These are phyloP conservation scores for Auxenochlorella pyrenoidosa DNA, from an alignment of 139 green algal species.

Conservation along the genomic window DNA sequence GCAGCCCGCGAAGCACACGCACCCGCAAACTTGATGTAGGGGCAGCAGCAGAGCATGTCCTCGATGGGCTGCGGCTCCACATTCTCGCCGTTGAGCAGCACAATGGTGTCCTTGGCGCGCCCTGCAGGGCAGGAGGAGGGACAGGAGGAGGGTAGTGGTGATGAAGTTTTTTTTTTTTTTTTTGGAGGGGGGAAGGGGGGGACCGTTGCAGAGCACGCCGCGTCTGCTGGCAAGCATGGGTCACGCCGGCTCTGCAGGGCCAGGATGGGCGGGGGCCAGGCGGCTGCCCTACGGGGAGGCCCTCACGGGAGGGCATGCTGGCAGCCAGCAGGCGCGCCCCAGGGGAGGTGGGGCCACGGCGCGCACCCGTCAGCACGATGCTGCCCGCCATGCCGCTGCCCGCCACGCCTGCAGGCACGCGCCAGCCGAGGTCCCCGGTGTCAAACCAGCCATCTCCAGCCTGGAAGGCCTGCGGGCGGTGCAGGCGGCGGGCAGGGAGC, in stretches of 20 bases:
- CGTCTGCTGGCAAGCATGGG: too few species aligned
- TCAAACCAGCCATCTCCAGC: conserved; percentile 78
- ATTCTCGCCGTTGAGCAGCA: conserved; percentile 92
- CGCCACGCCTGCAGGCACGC: conserved; percentile 59
- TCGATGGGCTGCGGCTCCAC: conserved; percentile 92
- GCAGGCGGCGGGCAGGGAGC: not conserved
- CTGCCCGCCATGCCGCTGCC: conserved; percentile 72
- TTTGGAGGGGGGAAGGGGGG: not conserved
- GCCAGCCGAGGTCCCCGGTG: conserved; percentile 89
- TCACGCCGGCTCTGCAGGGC: too few species aligned
- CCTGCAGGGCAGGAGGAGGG: conserved; percentile 45
- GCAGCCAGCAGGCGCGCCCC: not conserved
- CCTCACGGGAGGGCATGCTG: not conserved
- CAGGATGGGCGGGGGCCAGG: too few species aligned
- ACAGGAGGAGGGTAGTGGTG: not conserved
- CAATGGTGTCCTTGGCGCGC: conserved; percentile 93
- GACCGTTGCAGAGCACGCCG: not conserved
- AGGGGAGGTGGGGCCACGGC: too few species aligned
- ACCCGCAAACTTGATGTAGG: conserved; percentile 74
- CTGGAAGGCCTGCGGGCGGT: conserved; percentile 60
- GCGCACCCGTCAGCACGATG: conserved; percentile 67
- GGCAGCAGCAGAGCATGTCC: conserved; percentile 68
- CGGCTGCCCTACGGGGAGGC: not conserved
- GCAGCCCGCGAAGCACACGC: not conserved
- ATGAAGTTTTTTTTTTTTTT: too few species aligned